Evolutionary conservation across 768 basidiomycete species (phyloP), one percentile per base, ranked within the genome.

Genomic region (Rickenella mellea): DNA sequence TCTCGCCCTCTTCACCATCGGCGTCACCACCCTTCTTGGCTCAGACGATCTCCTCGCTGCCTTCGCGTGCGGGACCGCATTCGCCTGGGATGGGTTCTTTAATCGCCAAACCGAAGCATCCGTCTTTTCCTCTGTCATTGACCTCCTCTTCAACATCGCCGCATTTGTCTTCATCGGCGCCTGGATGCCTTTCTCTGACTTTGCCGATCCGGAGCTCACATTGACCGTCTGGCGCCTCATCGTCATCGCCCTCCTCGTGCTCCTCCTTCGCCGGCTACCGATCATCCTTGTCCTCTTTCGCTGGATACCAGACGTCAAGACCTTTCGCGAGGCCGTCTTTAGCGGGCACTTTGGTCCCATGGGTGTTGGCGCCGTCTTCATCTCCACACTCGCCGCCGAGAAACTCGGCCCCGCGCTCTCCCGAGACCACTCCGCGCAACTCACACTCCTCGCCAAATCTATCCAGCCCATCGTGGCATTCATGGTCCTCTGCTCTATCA

Each of bases 221-320:
- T 66, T 99, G 38, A 74, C 69, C 31, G 80, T 87, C 8, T 90
- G 91, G 86, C 69, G 92, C 22, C 71, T 99, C 15, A 61, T 96
- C 39, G 80, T 89, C 28, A 73, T 93, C 39, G 85, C 85, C 2
- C 69, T 97, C 40, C 68, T 83, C 40, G 73, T 97, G n/a, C 66
- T 99, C 39, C 50, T 91, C 2, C 64, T 98, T 14, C 76, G 90
- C 24, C 72, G 96, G 12, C 66, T 98, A 12, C 96, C 96, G 0
- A 57, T 81, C 47, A 85, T 98, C 60, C 66, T 96, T 20, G 78
- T 76, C 0, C 58, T 93, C 29, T 96, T 94, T 65, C 80, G 68
- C 54, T 97, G 83, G 76, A 94, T 98, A 45, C 96, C 96, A 1
- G 94, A 99, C 55, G 76, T 98, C 51, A 96, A 94, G 67, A 97